Conservation (phyloP, 805 yeast genomes). For the Myxozyma sirexii region DNA sequence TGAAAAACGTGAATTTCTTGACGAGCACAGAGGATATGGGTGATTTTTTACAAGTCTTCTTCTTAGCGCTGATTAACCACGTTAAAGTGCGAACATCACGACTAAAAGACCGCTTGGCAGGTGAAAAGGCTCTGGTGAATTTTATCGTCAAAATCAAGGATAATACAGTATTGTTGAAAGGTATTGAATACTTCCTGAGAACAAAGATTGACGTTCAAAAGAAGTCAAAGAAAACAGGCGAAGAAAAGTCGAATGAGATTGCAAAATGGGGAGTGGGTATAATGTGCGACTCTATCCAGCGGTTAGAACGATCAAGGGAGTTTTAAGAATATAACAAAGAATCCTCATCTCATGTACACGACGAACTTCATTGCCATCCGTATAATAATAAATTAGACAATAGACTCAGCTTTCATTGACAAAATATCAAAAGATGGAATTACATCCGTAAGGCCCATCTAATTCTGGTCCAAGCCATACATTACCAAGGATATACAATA, state of each 20-base stretch:
- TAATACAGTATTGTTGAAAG: conserved; percentile 61
- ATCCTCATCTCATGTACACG: neutral
- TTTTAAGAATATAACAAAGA: neutral
- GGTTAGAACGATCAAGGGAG: conserved; percentile 16
- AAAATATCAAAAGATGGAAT: neutral
- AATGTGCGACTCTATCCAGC: conserved; percentile 47
- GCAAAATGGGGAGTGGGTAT: conserved; percentile 69
- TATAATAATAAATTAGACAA: neutral
- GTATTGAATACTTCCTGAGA: conserved; percentile 63
- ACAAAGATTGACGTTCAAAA: conserved; percentile 38
- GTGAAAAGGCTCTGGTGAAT: conserved; percentile 54
- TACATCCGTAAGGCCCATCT: neutral
- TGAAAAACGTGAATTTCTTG: conserved; percentile 43
- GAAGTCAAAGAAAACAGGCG: conserved; percentile 8
- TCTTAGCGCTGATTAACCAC: conserved; percentile 22
- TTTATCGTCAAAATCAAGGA: conserved; percentile 59
- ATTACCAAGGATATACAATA: neutral
- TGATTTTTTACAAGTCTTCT: conserved; percentile 21
- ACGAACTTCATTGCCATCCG: too few species aligned
- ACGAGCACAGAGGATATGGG: conserved; percentile 17
- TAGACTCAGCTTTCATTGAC: neutral
- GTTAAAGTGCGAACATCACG: conserved; percentile 27
- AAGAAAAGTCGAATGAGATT: conserved; percentile 53
- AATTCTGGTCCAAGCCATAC: neutral
- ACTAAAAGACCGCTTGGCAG: conserved; percentile 43